phyloP scores from a whole-genome alignment of 2,329 filamentous ascomycete species.

The Teratosphaeriaceae sp. region DNA sequence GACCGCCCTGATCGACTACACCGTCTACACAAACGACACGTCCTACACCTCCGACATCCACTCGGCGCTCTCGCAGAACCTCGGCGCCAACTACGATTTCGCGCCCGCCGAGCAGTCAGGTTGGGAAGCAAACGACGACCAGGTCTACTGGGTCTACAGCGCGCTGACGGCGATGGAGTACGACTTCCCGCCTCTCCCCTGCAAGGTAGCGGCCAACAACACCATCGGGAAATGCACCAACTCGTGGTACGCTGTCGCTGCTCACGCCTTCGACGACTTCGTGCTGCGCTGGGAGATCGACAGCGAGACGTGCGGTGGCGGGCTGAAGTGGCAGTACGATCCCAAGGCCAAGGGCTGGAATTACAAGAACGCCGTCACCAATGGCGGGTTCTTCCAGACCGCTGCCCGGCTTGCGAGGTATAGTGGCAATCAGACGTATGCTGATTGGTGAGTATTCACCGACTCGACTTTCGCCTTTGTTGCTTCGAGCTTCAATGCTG shows the following conservation, averaged over 20 bases:
- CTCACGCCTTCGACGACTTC: slow-evolving; percentile 34
- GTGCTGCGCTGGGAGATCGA: slow-evolving; percentile 28
- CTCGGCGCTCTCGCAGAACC: slow-evolving; percentile 1
- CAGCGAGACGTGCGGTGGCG: slow-evolving; percentile 28
- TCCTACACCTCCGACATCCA: slow-evolving; percentile 27
- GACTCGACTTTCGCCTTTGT: too few species aligned
- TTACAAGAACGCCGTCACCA: slow-evolving; percentile 55
- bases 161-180: slow-evolving; percentile 49
- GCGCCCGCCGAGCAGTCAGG: slow-evolving; percentile 34
- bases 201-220: slow-evolving; percentile 37
- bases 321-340: slow-evolving; percentile 34
- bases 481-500: too few species aligned
- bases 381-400: slow-evolving; percentile 46
- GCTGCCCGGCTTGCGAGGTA: slow-evolving; percentile 35
- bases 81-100: slow-evolving; percentile 4
- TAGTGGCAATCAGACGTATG: slow-evolving; percentile 46
- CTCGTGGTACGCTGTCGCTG: slow-evolving; percentile 39
- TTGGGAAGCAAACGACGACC: slow-evolving; percentile 46
- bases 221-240: slow-evolving; percentile 27
- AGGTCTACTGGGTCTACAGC: slow-evolving; percentile 51
- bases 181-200: slow-evolving; percentile 43
- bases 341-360: slow-evolving; percentile 44
- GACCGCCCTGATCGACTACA: slow-evolving; percentile 32
- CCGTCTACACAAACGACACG: slow-evolving; percentile 34
- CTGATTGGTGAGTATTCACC: too few species aligned